A percentile compares a stretch with the other conserved stretches of the same genome.
Evolutionary conservation across 495 filamentous ascomycete species (phyloP).

Genomic region (Tuber umbilicatum): DNA sequence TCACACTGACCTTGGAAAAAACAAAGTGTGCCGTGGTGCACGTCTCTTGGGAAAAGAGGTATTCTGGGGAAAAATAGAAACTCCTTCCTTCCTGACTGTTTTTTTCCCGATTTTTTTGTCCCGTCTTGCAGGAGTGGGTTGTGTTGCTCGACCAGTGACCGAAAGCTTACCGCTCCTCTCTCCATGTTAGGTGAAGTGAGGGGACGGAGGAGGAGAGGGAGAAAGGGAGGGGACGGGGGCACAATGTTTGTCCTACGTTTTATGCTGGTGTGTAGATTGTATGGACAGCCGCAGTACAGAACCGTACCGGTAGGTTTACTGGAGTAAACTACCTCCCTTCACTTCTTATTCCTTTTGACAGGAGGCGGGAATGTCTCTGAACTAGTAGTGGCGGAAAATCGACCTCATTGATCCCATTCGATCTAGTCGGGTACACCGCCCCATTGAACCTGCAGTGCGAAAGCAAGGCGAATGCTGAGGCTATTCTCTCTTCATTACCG

Average conservation of each 20-base stretch:
- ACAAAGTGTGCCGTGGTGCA: not conserved
- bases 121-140: conserved; percentile 1
- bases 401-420: not conserved
- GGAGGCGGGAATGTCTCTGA: not conserved
- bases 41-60: not conserved
- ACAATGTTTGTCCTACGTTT: not conserved
- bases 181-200: not conserved
- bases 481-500: not conserved
- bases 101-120: not conserved
- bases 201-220: not conserved
- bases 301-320: not conserved
- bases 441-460: not conserved
- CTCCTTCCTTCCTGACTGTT: not conserved
- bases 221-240: not conserved
- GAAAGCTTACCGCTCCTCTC: not conserved
- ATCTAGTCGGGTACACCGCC: not conserved
- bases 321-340: not conserved
- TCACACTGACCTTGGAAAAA: not conserved
- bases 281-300: not conserved
- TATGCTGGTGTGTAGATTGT: not conserved
- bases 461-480: not conserved
- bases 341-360: not conserved
- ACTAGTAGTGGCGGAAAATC: not conserved
- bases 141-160: not conserved
- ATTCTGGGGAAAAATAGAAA: conserved; percentile 2